Evolutionary conservation across 768 basidiomycete genomes (phyloP), one percentile per base, ranked within the genome.

Genomic region (Suillus cothurnatus): DNA sequence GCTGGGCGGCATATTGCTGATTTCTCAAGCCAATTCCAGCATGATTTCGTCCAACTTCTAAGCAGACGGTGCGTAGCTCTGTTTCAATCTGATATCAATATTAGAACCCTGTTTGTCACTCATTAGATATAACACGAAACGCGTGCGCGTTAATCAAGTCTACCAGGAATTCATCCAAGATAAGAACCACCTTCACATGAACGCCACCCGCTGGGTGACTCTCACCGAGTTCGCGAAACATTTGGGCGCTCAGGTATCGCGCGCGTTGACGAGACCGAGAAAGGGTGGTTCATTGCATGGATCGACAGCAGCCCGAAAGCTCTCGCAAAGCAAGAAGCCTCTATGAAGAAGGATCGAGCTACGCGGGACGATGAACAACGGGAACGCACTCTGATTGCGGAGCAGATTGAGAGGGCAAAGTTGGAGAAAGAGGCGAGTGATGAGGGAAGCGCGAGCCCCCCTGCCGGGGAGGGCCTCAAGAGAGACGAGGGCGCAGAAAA

Each of bases 121-220:
- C 32, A 56, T 64, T 31, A 59, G 2, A 45, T 67, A 93, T 91
- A 68, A 95, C 94, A 99, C 97, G 4, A 97, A 98, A 76, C 91
- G 97, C 56, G 95, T 99, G 39, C 86, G 89, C 68, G 94, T 94
- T 32, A 99, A 99, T 74, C 89, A 87, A 56, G 97, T 99, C 17
- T 99, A 99, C 71, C 96, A 99, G 77, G 97, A 99, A 76, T 97
- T 94, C 78, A 99, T 99, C 69, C 85, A 91, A 64, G 96, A 98
- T 80, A 96, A 95, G 79, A 74, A 81, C 53, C 97, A 99, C 77
- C 81, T 97, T 36, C 97, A 99, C 81, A 99, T 99, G 97, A 99
- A 99, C 78, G 80, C 96, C 7, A 99, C 97, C 17, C 89, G 94
- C 58, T 99, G 97, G 95, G 94, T 98, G 34, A 97, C 97, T 15